Evolutionary conservation across 2,329 filamentous ascomycete species (phyloP).

Genomic region (Pyrenophora tritici-repentis): DNA sequence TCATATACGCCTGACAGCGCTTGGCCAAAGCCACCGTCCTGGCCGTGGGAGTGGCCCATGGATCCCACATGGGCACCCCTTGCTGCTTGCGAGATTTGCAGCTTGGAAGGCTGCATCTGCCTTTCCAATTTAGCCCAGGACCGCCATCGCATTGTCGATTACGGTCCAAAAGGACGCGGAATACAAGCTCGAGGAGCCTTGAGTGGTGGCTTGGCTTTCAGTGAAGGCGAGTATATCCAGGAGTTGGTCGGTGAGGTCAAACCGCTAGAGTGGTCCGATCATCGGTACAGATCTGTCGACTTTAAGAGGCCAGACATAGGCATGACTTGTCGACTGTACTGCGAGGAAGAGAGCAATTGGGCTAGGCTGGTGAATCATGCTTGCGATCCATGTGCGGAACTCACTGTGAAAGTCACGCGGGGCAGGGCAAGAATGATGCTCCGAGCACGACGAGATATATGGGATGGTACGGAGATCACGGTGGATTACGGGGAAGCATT

Average conservation of each 20-base stretch:
- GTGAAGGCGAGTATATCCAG: slow-evolving; percentile 1
- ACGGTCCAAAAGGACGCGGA: not conserved
- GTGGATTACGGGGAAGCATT: not conserved
- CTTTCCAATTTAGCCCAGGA: not conserved
- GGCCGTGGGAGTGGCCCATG: slow-evolving; percentile 1
- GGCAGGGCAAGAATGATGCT: slow-evolving; percentile 1
- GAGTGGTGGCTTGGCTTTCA: slow-evolving; percentile 3
- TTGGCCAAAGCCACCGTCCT: slow-evolving; percentile 3
- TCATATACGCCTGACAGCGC: slow-evolving; percentile 5
- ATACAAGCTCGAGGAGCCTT: not conserved
- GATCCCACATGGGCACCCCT: slow-evolving; percentile 4
- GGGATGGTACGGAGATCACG: not conserved
- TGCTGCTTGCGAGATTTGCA: not conserved
- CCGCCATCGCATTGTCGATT: not conserved
- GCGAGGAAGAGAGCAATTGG: slow-evolving; percentile 1
- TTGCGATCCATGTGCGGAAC: not conserved
- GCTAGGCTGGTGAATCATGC: slow-evolving; percentile 1
- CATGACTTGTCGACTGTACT: not conserved
- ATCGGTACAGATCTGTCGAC: not conserved
- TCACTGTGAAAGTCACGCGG: not conserved
- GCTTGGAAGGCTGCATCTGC: slow-evolving; percentile 2
- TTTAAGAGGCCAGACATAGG: not conserved
- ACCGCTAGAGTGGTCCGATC: slow-evolving; percentile 7
- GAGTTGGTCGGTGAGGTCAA: slow-evolving; percentile 6
- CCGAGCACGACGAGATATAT: not conserved